A percentile compares a stretch with the other conserved stretches of the same genome.
Evolutionary conservation across 257 asterid genomes (phyloP).

Genomic region (Rhazya stricta): DNA sequence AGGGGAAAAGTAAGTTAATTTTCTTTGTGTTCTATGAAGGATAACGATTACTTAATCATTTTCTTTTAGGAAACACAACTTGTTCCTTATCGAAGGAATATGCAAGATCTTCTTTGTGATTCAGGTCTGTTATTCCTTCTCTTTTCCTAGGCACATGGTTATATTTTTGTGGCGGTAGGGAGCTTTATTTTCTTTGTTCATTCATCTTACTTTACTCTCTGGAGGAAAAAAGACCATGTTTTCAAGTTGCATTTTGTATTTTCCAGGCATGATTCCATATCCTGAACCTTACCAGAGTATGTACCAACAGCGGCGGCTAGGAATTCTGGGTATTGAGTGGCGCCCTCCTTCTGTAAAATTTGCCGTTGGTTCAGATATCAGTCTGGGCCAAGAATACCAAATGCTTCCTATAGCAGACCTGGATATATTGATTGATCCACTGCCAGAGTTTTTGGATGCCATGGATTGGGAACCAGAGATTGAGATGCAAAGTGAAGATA

Average conservation of each 20-base stretch:
- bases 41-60: conserved; percentile 9
- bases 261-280: conserved; percentile 80
- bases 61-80: conserved; percentile 81
- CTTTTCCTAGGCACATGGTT: conserved; percentile 7
- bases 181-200: background rate
- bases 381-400: conserved; percentile 71
- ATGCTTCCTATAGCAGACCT: conserved; percentile 74
- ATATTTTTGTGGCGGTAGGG: background rate
- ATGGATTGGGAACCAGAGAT: conserved; percentile 96
- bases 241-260: background rate
- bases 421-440: conserved; percentile 73
- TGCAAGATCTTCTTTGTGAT: conserved; percentile 99
- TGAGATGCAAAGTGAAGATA: conserved; percentile 81
- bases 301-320: conserved; percentile 79
- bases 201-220: background rate
- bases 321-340: conserved; percentile 96
- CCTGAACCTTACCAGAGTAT: conserved; percentile 91
- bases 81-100: conserved; percentile 86
- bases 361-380: conserved; percentile 82
- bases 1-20: background rate
- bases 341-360: conserved; percentile 82
- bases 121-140: conserved; percentile 42
- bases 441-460: conserved; percentile 83
- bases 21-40: background rate
- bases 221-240: background rate